Evolutionary conservation across 1,284 basidiomycete species (phyloP).

Genomic region (Bondarzewia mesenterica): DNA sequence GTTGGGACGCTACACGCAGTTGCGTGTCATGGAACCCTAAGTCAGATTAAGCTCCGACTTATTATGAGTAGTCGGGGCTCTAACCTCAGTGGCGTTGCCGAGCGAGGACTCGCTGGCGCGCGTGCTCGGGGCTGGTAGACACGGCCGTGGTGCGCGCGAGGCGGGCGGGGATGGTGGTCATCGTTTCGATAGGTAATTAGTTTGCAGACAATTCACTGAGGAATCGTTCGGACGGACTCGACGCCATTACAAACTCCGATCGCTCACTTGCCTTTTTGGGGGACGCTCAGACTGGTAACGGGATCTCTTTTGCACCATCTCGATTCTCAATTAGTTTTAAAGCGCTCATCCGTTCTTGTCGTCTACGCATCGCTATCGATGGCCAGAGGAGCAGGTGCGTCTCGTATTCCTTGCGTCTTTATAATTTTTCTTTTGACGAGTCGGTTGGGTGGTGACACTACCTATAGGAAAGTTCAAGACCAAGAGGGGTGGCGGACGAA

Average conservation of each 20-base stretch:
- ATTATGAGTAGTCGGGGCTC: too few relatives aligned
- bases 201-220: too few relatives aligned
- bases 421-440: not conserved
- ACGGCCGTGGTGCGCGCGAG: constrained; percentile 66
- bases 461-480: constrained; percentile 71
- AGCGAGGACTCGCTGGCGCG: constrained; percentile 66
- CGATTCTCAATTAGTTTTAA: not conserved
- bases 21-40: too few relatives aligned
- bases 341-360: not conserved
- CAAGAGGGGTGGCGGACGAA: constrained; percentile 80
- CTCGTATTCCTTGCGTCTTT: not conserved
- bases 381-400: constrained; percentile 50
- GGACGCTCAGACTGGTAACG: not conserved
- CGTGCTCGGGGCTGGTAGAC: constrained; percentile 58
- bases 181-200: constrained; percentile 33
- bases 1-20: not conserved
- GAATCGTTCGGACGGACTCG: not conserved
- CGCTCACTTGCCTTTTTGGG: not conserved
- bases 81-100: constrained; percentile 86
- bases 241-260: not conserved
- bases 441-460: not conserved
- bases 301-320: not conserved
- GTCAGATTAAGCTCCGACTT: constrained; percentile 3
- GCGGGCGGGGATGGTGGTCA: constrained; percentile 89
- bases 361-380: constrained; percentile 26